Evolutionary conservation across 495 filamentous ascomycete genomes (phyloP).

Genomic region (Amniculicola lignicola): DNA sequence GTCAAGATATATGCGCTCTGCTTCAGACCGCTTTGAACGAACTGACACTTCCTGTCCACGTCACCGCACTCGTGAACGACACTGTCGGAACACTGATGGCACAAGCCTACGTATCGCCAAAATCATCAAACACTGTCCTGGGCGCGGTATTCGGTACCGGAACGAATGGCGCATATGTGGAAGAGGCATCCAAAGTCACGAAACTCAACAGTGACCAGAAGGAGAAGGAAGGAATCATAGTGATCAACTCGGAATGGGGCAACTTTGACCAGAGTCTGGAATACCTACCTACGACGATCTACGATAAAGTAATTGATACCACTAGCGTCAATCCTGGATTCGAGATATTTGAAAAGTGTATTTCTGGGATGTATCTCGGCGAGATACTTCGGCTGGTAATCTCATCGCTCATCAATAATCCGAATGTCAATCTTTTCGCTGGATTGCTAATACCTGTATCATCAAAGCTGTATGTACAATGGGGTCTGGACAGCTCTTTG

Average conservation of each 20-base stretch:
- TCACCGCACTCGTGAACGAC: constrained; percentile 94
- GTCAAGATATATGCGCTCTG: constrained; percentile 85
- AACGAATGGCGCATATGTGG: constrained; percentile 98
- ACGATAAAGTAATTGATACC: constrained; percentile 80
- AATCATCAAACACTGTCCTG: constrained; percentile 80
- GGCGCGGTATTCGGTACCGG: constrained; percentile 98
- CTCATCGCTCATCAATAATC: constrained; percentile 75
- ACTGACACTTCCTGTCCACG: constrained; percentile 84
- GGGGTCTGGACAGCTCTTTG: not conserved
- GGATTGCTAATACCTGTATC: not conserved
- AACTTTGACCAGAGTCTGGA: constrained; percentile 95
- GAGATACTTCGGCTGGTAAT: constrained; percentile 90
- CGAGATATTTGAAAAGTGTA: constrained; percentile 97
- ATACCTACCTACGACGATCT: constrained; percentile 79
- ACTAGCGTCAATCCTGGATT: constrained; percentile 90
- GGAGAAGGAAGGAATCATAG: constrained; percentile 61
- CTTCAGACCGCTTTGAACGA: constrained; percentile 77
- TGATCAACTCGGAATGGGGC: constrained; percentile 98
- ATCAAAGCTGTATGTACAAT: not conserved
- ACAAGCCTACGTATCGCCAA: constrained; percentile 84
- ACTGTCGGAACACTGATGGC: constrained; percentile 95
- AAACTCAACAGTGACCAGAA: constrained; percentile 65
- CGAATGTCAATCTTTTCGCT: constrained; percentile 41
- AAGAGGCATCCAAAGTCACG: constrained; percentile 78
- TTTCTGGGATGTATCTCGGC: constrained; percentile 89